Base-by-base conservation (phyloP, 2,329 filamentous ascomycete genomes). In the Lithohypha guttulata region DNA sequence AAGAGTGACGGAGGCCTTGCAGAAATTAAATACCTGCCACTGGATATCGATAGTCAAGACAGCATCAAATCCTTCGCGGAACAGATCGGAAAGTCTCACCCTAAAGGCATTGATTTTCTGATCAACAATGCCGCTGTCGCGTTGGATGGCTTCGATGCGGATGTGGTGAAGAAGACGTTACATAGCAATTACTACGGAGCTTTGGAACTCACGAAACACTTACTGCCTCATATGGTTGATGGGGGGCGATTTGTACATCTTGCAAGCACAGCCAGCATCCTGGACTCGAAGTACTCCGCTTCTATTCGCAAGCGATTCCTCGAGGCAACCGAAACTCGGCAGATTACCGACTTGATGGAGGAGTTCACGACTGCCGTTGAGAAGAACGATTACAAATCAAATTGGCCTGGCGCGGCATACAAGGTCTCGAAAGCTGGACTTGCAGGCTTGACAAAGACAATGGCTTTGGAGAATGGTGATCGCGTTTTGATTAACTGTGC, bases 81-180 rank as follows among this genome's bases (percentile, higher is more conserved):
- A 1, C 57, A 61, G 29, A 39, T 73, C 27, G 59, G 61, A 45
- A 51, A 60, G 31, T 51, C 62, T 20, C 68, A 73, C 43, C 59
- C 61, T 2, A 59, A 67, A 5, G 68, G 68, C 3, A 59, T 73
- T 21, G 69, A 73, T 42, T 61, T 71, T 25, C 55, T 72, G 8
- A 64, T 73, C 53, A 73, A 73, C 54, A 73, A 73, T 43, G 70
- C 70, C 0, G 69, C 60, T 3, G 63, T 69, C 27, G 65, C 65
- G 1, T 49, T 68, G 55, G 46, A 65, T 4, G 66, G 66, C 2
- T 69, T 68, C 39, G 59, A 71, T 46, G 42, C 56, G 4, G 55
- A 65, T 17, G 57, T 73, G 15, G 70, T 71, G 21, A 61, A 63
- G 38, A 56, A 59, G 15, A 74, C 70, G 0, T 54, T 73, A 3